These are phyloP conservation scores for Hawksworthiomyces lignivorus DNA, from an alignment of 2,329 filamentous ascomycete species.

Conservation along the genomic window DNA sequence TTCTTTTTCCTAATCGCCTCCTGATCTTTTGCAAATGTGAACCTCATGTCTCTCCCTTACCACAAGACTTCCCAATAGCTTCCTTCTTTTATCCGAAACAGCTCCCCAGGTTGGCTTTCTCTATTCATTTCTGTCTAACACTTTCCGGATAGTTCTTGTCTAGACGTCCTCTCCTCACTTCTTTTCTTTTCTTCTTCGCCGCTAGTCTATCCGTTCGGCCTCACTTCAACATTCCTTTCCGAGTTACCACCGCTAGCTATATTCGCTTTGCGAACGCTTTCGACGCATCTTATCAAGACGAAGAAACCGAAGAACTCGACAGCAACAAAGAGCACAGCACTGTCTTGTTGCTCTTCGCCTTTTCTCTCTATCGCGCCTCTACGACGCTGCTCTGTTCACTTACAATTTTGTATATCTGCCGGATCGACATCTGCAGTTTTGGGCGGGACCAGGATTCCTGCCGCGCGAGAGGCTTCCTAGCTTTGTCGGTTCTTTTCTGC, in stretches of 20 bases:
- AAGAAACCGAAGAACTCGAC: not conserved
- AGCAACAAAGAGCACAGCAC: too few species aligned
- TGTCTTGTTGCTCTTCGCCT: too few species aligned
- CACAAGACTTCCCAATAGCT: conserved; percentile 4
- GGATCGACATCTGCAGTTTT: conserved; percentile 6
- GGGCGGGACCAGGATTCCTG: conserved; percentile 3
- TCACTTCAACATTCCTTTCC: not conserved
- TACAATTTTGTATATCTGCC: conserved; percentile 2
- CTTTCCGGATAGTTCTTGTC: conserved; percentile 2
- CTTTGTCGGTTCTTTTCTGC: not conserved
- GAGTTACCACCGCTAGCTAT: conserved; percentile 1
- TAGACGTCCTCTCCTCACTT: conserved; percentile 2
- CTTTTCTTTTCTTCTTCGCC: not conserved
- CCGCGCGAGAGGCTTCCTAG: not conserved
- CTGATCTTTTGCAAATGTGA: too few species aligned
- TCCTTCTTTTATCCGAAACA: conserved; percentile 8
- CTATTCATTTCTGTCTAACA: conserved; percentile 7
- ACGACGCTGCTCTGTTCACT: too few species aligned
- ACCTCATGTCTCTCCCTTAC: conserved; percentile 1
- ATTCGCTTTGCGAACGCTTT: conserved; percentile 3
- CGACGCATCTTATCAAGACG: not conserved
- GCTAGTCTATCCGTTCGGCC: not conserved
- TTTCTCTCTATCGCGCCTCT: too few species aligned
- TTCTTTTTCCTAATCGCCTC: too few species aligned
- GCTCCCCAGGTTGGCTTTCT: not conserved